Evolutionary conservation across 2,329 filamentous ascomycete genomes (phyloP).

Genomic region (Fusarium incarnatum): DNA sequence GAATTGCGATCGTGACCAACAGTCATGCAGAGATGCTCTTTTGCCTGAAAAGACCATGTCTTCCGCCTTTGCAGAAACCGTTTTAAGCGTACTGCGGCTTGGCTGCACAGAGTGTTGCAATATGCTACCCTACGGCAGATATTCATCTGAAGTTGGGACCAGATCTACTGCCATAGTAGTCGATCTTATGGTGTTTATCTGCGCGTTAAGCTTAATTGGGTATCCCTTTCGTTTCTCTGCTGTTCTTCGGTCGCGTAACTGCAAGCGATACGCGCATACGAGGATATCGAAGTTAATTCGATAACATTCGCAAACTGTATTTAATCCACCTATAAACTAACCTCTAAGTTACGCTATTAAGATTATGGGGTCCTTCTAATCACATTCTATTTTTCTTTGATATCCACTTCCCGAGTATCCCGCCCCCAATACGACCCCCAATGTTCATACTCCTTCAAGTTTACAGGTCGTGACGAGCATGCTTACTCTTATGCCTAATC

Average conservation of each 20-base stretch:
- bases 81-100: background rate
- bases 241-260: background rate
- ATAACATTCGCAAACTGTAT: background rate
- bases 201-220: background rate
- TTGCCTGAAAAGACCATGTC: background rate
- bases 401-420: background rate
- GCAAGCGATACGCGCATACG: background rate
- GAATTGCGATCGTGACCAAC: background rate
- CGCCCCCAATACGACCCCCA: background rate
- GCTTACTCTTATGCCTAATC: background rate
- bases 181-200: slow-evolving; percentile 3
- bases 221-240: background rate
- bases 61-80: background rate
- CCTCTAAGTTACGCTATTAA: background rate
- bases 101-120: background rate
- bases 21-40: background rate
- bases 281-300: background rate
- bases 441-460: background rate
- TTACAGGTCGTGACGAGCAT: background rate
- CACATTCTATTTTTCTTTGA: background rate
- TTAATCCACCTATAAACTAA: background rate
- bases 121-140: background rate
- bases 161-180: background rate
- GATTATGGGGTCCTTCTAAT: background rate
- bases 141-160: background rate